phyloP scores from a whole-genome alignment of 345 rosid species.

The Boechera divaricarpa region DNA sequence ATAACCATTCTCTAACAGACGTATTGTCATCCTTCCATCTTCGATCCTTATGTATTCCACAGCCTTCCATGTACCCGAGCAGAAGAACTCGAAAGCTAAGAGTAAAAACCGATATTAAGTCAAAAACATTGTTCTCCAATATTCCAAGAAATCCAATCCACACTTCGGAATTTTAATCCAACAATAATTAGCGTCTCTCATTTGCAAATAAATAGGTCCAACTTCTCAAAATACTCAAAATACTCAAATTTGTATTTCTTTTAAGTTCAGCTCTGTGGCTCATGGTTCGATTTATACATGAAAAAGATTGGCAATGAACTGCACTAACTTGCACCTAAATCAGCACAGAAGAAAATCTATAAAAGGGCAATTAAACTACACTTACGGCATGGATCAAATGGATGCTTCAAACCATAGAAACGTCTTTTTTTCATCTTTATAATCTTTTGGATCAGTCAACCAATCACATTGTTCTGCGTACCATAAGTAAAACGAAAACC shows the following conservation, averaged over 20 bases:
- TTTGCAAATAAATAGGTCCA: no score
- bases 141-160: background rate
- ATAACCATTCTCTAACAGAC: conserved; percentile 48
- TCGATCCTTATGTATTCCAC: conserved; percentile 62
- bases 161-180: no score
- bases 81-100: conserved; percentile 79
- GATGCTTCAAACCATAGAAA: conserved; percentile 62
- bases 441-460: conserved; percentile 2
- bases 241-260: background rate
- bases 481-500: conserved; percentile 22
- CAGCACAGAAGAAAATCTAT: background rate
- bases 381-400: conserved; percentile 64
- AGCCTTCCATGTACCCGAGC: conserved; percentile 65
- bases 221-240: background rate
- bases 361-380: conserved; percentile 1
- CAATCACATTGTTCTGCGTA: conserved; percentile 7
- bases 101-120: background rate
- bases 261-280: no score
- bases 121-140: background rate
- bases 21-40: conserved; percentile 58
- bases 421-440: conserved; percentile 53
- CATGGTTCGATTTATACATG: background rate
- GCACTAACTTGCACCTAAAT: background rate
- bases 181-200: no score
- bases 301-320: background rate